Base-by-base conservation (phyloP, 768 basidiomycete species). In the Dictyophora rubrovolvata region DNA sequence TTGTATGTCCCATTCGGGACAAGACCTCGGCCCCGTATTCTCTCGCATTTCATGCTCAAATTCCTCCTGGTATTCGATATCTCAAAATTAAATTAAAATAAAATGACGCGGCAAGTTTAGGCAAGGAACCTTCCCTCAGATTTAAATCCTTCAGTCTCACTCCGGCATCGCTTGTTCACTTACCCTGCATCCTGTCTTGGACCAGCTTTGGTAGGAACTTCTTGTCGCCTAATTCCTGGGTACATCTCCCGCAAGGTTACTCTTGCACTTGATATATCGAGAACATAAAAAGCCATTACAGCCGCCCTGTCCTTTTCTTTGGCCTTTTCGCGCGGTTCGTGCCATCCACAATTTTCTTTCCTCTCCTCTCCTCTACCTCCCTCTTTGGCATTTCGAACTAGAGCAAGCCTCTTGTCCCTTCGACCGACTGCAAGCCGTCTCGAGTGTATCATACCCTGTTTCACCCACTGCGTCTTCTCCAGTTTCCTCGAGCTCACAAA, bases 401-500 rank as follows among this genome's bases (percentile, higher is more conserved):
- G 57, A 59, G 57, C 57, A 48, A 59, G 57, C 33, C 57, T 59
- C 57, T 59, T 59, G 48, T n/a, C 37, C 37, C 28, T 28, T 56
- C 55, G 20, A 34, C 47, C 36, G 22, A 46, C 23, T 48, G 23
- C 46, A 48, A 7, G 47, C 23, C 48, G 55, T 22, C 34, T 18
- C 52, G 16, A 3, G 35, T 52, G 34, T 36, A 48, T 51, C 56
- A 33, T 46, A 17, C 17, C 17, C 23, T 42, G 12, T 11, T 28
- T 42, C 28, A 57, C 20, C 17, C 33, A 28, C 47, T 8, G 36
- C 36, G 16, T 9, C n/a, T 34, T 21, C 46, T 20, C 23, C 17
- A 51, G 28, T 28, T 28, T 28, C 28, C 57, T 33, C 18, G 49
- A 33, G 46, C 57, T 42, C 48, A 23, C 47, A 42, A n/a, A 42